Percentiles rank a stretch among this genome's conserved stretches.
Evolutionary conservation across 805 yeast species (phyloP).

Genomic region (Diddensiella transvaalensis): DNA sequence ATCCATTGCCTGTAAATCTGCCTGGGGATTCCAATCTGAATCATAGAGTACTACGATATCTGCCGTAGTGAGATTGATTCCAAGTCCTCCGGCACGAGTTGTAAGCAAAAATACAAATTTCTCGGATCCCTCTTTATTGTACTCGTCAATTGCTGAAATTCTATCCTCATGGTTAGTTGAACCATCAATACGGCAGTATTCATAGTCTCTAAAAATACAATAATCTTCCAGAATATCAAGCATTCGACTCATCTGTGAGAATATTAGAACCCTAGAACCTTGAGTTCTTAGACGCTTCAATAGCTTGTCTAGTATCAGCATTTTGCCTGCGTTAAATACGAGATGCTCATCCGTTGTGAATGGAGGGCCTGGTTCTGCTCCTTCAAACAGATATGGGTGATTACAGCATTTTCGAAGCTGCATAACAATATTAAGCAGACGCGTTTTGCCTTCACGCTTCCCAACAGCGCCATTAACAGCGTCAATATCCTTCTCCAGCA

Average conservation of each 20-base stretch:
- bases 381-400: slow-evolving; percentile 94
- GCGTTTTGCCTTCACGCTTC: slow-evolving; percentile 78
- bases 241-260: slow-evolving; percentile 89
- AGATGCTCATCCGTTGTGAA: slow-evolving; percentile 93
- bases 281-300: slow-evolving; percentile 65
- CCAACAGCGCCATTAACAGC: slow-evolving; percentile 93
- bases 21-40: slow-evolving; percentile 98
- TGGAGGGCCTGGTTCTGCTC: slow-evolving; percentile 99
- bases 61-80: slow-evolving; percentile 87
- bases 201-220: slow-evolving; percentile 76
- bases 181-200: slow-evolving; percentile 92
- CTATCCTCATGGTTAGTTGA: slow-evolving; percentile 92
- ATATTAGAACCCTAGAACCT: slow-evolving; percentile 87
- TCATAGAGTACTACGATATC: slow-evolving; percentile 86
- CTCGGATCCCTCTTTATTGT: slow-evolving; percentile 71
- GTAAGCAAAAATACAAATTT: slow-evolving; percentile 83
- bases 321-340: slow-evolving; percentile 81
- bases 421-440: slow-evolving; percentile 91
- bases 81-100: slow-evolving; percentile 95
- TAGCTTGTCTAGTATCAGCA: slow-evolving; percentile 84
- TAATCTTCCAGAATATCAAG: slow-evolving; percentile 90
- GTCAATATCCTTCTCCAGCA: slow-evolving; percentile 88
- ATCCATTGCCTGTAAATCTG: slow-evolving; percentile 97
- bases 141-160: slow-evolving; percentile 87
- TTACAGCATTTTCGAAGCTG: slow-evolving; percentile 95